Percentiles rank a stretch among this genome's conserved stretches.
Evolutionary conservation across 2,329 filamentous ascomycete genomes (phyloP).

Genomic region (Claviceps pusilla): DNA sequence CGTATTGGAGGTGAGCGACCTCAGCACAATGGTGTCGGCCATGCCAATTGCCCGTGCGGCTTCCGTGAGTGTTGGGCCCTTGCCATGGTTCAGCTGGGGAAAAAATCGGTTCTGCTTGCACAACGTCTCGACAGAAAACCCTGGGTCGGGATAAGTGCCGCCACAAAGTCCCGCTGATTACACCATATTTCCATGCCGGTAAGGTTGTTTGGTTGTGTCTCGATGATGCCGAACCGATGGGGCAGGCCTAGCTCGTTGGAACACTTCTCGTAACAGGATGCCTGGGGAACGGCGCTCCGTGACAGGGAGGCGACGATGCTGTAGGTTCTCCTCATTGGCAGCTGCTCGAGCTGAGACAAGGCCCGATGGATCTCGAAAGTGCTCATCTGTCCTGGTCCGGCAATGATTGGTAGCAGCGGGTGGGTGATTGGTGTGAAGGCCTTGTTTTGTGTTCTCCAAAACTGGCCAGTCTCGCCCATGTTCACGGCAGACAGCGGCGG

Average conservation of each 20-base stretch:
- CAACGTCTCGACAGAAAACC: conserved; percentile 45
- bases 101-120: conserved; percentile 42
- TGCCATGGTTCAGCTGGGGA: conserved; percentile 31
- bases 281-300: conserved; percentile 50
- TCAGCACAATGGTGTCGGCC: conserved; percentile 65
- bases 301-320: conserved; percentile 59
- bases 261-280: conserved; percentile 74
- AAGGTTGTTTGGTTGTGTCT: conserved; percentile 50
- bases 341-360: conserved; percentile 61
- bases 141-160: conserved; percentile 66
- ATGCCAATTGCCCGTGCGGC: conserved; percentile 66
- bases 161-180: conserved; percentile 54
- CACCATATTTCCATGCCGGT: conserved; percentile 57
- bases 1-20: conserved; percentile 21
- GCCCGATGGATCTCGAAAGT: conserved; percentile 74
- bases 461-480: conserved; percentile 74
- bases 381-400: conserved; percentile 72
- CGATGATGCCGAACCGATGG: conserved; percentile 62
- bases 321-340: conserved; percentile 67
- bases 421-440: conserved; percentile 83
- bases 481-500: conserved; percentile 73
- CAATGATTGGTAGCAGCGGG: conserved; percentile 67
- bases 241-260: conserved; percentile 75
- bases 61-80: conserved; percentile 50
- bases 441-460: conserved; percentile 70